These are phyloP conservation scores for Monilinia aucupariae DNA, from an alignment of 2,329 filamentous ascomycete genomes.

Conservation along the genomic window DNA sequence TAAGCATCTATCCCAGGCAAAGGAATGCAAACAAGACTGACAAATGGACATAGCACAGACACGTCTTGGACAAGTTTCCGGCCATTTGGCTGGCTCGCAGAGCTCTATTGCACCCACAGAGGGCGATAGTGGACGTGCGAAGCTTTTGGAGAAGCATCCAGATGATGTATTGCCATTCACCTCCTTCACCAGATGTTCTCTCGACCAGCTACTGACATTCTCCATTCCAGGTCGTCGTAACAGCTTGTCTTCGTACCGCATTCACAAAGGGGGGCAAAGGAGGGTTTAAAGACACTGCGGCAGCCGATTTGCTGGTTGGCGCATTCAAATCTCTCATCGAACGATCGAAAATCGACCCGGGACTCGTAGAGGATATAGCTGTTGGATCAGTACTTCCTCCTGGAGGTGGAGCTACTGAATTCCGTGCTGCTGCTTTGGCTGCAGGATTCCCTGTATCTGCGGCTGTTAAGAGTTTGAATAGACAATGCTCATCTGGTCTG, in stretches of 20 bases:
- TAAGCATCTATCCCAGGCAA: conserved; percentile 17
- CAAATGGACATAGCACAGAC: conserved; percentile 29
- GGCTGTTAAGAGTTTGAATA: conserved; percentile 83
- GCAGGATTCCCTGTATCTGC: conserved; percentile 84
- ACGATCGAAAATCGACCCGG: conserved; percentile 83
- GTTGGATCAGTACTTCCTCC: conserved; percentile 89
- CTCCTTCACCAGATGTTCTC: background rate
- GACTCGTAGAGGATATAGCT: conserved; percentile 83
- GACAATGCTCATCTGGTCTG: conserved; percentile 89
- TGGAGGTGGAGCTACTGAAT: conserved; percentile 92
- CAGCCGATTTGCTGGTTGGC: conserved; percentile 78
- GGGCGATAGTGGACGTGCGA: conserved; percentile 26
- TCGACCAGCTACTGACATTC: conserved; percentile 28
- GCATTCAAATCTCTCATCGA: conserved; percentile 76
- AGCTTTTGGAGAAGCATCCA: conserved; percentile 57
- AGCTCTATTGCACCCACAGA: conserved; percentile 26
- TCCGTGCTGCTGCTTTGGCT: conserved; percentile 83
- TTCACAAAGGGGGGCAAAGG: conserved; percentile 92
- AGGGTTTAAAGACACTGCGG: conserved; percentile 89
- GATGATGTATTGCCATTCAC: conserved; percentile 52
- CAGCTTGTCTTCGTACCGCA: conserved; percentile 82
- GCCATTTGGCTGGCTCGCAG: conserved; percentile 49
- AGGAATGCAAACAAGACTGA: conserved; percentile 24
- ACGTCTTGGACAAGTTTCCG: conserved; percentile 49
- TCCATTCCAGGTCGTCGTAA: conserved; percentile 68